Evolutionary conservation across 2,329 filamentous ascomycete genomes (phyloP), one percentile per base, ranked within the genome.

Genomic region (Xylaria sp.): DNA sequence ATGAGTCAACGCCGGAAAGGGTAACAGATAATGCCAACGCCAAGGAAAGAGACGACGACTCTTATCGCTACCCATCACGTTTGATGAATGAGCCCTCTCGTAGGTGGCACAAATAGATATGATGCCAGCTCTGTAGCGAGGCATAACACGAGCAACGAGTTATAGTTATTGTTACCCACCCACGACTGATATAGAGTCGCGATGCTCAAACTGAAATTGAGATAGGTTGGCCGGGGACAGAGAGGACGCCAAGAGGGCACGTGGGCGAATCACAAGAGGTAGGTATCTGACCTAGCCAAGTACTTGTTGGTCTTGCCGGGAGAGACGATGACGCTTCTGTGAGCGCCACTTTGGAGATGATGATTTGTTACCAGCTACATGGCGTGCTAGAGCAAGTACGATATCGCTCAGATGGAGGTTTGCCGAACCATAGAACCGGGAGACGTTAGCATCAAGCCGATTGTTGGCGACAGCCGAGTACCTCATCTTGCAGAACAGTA

Each of bases 341-440:
- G 28, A 40, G 33, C 48, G 44, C 20, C 57, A 59, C 64, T 54
- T 49, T 5, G 49, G 31, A 46, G 46, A 62, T 10, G 31, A 5
- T 63, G 68, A 63, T 67, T 51, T 59, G 48, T 56, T 65, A 38
- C 60, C 40, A 53, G 31, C 58, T 46, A 51, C 26, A 64, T 68
- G 53, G 68, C 40, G 54, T 49, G 42, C 42, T 5, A 49, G 46
- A 68, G 36, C n/a, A n/a, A 44, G 9, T 53, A 26, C 36, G 58
- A 42, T 56, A 33, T 54, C 51, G 57, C 23, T 51, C 38, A 46
- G 20, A 53, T 17, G 17, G 26, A 59, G 58, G 23, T 9, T 48
- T 54, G 59, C 46, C 33, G 26, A 65, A 51, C 51, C 57, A 59
- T n/a, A 59, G 23, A 42, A 31, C 20, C 26, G 61, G 61, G 42